Evolutionary conservation across 1,284 basidiomycete species (phyloP), one percentile per base, ranked within the genome.

Genomic region (Fistulinella cinereoalba): DNA sequence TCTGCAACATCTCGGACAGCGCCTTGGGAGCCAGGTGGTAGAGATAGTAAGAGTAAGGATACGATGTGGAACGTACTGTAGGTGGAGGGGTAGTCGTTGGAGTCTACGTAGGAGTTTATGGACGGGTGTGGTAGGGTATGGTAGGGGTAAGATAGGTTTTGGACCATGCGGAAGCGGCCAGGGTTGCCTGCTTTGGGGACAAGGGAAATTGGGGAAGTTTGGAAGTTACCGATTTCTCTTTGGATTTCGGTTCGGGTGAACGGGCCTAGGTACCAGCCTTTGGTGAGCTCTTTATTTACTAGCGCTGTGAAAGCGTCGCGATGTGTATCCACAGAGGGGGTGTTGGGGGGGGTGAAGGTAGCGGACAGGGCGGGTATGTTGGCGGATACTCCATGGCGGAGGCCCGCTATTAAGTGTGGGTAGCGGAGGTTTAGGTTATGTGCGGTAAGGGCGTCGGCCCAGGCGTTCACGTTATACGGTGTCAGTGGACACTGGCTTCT

Each of bases 141-240:
- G n/a, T n/a, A n/a, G n/a, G n/a, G n/a, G n/a, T n/a, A n/a, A n/a
- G n/a, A n/a, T n/a, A n/a, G n/a, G n/a, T n/a, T n/a, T n/a, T n/a
- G n/a, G n/a, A n/a, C n/a, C n/a, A n/a, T n/a, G n/a, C 47, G 6
- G 1, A 36, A 54, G 19, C 48, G 50, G 6, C 39, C 43, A 0
- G 43, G 43, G 0, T 6, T 7, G 0, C 40, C 28, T 0, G 38
- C 9, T 18, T 50, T 54, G 0, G 46, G 36, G 0, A 53, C 33
- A 0, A 54, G 13, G 0, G 46, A 50, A 0, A 54, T 8, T 0
- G 51, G 43, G 0, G 43, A 53, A 0, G 51, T n/a, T n/a, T 53
- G 48, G 13, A 31, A 52, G 1, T 44, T 50, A 0, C 47, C 33
- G 0, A 53, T 15, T 3, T 11, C 1, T 7, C 6, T 8, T 11